phyloP scores from a whole-genome alignment of 2,329 filamentous ascomycete genomes.

The Neophaeococcomyces mojaviensis region DNA sequence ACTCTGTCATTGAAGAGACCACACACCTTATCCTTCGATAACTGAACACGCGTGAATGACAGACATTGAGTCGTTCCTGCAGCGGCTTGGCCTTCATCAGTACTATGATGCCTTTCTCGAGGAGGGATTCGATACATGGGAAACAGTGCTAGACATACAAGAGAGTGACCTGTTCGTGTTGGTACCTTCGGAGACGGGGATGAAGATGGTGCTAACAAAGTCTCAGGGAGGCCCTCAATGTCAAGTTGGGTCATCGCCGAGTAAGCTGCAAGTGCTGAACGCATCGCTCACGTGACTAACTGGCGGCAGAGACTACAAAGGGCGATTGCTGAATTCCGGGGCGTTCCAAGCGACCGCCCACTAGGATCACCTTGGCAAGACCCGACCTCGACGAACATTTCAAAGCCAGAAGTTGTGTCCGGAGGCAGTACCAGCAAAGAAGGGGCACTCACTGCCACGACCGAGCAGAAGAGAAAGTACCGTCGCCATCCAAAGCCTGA shows the following conservation, averaged over 20 bases:
- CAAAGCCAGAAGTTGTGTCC: conserved; percentile 41
- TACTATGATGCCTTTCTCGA: conserved; percentile 66
- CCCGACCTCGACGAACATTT: conserved; percentile 29
- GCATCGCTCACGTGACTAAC: conserved; percentile 10
- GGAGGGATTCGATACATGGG: conserved; percentile 80
- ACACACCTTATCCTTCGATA: too few species aligned
- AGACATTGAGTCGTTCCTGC: conserved; percentile 59
- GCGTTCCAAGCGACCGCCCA: conserved; percentile 46
- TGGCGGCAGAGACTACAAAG: conserved; percentile 63
- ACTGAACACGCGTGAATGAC: conserved; percentile 42
- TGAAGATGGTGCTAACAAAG: conserved; percentile 14
- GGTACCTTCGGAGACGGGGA: conserved; percentile 5
- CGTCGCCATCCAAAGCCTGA: conserved; percentile 51
- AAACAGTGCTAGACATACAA: conserved; percentile 74
- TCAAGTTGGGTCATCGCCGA: conserved; percentile 73
- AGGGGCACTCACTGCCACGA: conserved; percentile 4
- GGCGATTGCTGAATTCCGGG: conserved; percentile 67
- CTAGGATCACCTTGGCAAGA: conserved; percentile 28
- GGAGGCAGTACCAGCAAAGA: conserved; percentile 3
- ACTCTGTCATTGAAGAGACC: too few species aligned
- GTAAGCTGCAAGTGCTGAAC: conserved; percentile 43
- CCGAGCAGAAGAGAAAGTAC: conserved; percentile 24
- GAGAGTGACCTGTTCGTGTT: conserved; percentile 67
- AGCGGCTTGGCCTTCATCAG: conserved; percentile 69
- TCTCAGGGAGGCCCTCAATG: conserved; percentile 59